phyloP scores from a whole-genome alignment of 352 stramenopile genomes.

The Globisporangium echinulatum region DNA sequence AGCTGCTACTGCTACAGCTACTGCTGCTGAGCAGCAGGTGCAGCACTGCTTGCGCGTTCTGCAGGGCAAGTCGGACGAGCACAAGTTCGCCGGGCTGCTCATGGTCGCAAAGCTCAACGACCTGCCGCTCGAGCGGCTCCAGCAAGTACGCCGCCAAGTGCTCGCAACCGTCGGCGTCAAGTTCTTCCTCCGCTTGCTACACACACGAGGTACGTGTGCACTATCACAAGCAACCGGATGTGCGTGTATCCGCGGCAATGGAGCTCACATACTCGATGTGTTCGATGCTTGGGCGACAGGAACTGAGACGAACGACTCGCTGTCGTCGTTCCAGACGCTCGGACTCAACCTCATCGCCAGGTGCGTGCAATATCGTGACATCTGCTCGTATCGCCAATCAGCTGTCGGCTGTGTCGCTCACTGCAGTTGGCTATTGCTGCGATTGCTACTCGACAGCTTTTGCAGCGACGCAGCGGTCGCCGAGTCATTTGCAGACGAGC shows the following conservation, averaged over 20 bases:
- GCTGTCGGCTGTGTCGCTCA: neutral
- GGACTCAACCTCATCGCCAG: slow-evolving; percentile 79
- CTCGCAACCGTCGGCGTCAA: slow-evolving; percentile 49
- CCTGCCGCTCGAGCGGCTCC: slow-evolving; percentile 32
- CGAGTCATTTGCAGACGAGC: slow-evolving; percentile 54
- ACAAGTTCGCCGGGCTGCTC: slow-evolving; percentile 83
- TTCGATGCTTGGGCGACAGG: slow-evolving; percentile 19
- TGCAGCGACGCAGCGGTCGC: slow-evolving; percentile 46
- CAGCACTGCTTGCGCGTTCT: slow-evolving; percentile 69
- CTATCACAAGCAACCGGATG: too few species aligned
- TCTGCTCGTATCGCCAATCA: too few species aligned
- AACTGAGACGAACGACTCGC: slow-evolving; percentile 29
- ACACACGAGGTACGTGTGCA: slow-evolving; percentile 47
- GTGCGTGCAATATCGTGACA: slow-evolving; percentile 14
- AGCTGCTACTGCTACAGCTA: neutral
- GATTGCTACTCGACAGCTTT: slow-evolving; percentile 31
- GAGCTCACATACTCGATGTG: neutral
- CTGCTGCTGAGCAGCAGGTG: slow-evolving; percentile 10
- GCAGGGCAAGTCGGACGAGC: slow-evolving; percentile 63
- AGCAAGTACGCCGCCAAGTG: slow-evolving; percentile 49
- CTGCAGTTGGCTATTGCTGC: neutral
- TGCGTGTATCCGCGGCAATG: too few species aligned
- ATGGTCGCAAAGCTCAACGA: slow-evolving; percentile 80
- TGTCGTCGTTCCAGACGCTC: slow-evolving; percentile 72
- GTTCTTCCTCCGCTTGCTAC: slow-evolving; percentile 78